Evolutionary conservation across 371 early-diverging fungal genomes (phyloP), one percentile per base, ranked within the genome.

Genomic region (Synchytrium microbalum): DNA sequence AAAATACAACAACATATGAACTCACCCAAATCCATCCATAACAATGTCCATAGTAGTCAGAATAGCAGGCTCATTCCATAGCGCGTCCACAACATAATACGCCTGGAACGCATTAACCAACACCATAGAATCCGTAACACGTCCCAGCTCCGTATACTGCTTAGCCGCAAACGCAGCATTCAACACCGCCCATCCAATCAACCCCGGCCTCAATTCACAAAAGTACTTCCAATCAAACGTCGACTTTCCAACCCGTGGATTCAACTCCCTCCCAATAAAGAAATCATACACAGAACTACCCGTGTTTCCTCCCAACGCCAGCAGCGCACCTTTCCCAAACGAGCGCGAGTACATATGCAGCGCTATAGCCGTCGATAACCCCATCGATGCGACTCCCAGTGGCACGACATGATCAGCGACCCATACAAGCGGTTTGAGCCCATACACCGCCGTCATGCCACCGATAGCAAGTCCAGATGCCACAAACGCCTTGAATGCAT

Each of bases 11-110:
- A 51, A 51, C 14, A 14, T 51, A 51, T 14, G 2, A 25, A 51
- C 62, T 25, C 83, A 92, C 13, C 97, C 97, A 73, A 96, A 95
- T 0, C 97, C 96, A 65, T 95, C 97, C 25, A 79, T 87, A 3
- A 87, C 90, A 58, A 93, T 89, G 64, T 95, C 97, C 94, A 93
- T 94, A 19, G 95, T 95, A 1, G 95, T 93, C 71, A 95, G 68
- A 26, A 96, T 88, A 14, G 89, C 82, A 1, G 76, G 65, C 76
- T 92, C 91, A 68, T 86, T 84, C 75, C 83, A 84, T 19, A 93
- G 72, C 2, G 94, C 85, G 69, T 96, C 97, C 29, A 90, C 58
- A 26, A 91, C 85, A 72, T 96, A 96, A 71, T 83, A 85, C 10
- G 74, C 81, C 74, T 95, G 90, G 67, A 91, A 90, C 29, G 83